A percentile compares a stretch with the other conserved stretches of the same genome.
Conservation (phyloP, 2,329 filamentous ascomycete genomes). For the Chalara sp. region DNA sequence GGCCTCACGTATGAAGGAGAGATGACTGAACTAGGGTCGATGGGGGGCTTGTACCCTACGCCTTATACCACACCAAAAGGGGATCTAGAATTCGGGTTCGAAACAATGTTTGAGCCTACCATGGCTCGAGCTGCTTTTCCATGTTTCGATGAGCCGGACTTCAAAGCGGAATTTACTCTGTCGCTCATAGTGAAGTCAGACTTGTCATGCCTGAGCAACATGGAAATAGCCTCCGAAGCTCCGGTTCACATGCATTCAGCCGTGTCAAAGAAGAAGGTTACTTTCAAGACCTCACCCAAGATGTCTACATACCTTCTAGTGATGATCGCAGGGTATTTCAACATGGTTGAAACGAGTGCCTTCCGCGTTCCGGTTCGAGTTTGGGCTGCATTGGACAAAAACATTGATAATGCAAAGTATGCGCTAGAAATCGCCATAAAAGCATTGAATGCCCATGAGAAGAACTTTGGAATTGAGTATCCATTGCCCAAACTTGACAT, state of each 20-base stretch:
- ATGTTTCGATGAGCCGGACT: constrained; percentile 66
- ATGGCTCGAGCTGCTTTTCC: constrained; percentile 60
- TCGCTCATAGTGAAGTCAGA: constrained; percentile 59
- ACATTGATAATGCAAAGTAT: constrained; percentile 10
- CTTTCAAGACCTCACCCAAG: constrained; percentile 59
- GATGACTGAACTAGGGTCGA: too few relatives aligned
- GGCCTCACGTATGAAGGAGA: too few relatives aligned
- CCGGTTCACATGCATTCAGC: constrained; percentile 35
- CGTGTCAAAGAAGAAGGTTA: constrained; percentile 50
- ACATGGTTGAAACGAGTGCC: constrained; percentile 59
- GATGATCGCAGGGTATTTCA: constrained; percentile 64
- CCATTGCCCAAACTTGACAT: constrained; percentile 72
- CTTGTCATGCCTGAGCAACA: constrained; percentile 64
- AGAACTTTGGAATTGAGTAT: constrained; percentile 60
- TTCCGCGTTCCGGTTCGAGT: constrained; percentile 64
- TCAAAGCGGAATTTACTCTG: constrained; percentile 64
- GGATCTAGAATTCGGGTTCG: too few relatives aligned
- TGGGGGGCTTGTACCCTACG: too few relatives aligned
- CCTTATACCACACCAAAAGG: too few relatives aligned
- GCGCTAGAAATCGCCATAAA: constrained; percentile 54
- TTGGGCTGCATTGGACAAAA: constrained; percentile 44
- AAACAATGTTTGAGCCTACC: constrained; percentile 45
- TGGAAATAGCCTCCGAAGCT: constrained; percentile 38
- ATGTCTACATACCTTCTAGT: constrained; percentile 69
- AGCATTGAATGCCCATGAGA: constrained; percentile 63